phyloP scores from a whole-genome alignment of 2,329 filamentous ascomycete genomes.

The Pseudodiploospora longispora region DNA sequence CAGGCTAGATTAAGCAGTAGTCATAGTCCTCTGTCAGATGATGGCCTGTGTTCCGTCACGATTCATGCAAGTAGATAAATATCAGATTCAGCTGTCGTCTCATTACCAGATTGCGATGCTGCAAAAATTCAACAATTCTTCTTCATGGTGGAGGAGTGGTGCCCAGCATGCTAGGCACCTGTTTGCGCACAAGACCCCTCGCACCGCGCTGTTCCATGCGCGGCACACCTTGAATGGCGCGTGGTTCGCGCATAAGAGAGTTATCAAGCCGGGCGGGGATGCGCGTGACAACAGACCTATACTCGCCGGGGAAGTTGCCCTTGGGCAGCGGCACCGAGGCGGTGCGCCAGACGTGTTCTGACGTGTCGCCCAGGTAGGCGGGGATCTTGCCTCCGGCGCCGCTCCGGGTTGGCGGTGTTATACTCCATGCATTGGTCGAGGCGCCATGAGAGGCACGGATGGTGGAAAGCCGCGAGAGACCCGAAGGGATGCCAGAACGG shows the following conservation, averaged over 20 bases:
- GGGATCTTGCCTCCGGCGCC: slow-evolving; percentile 34
- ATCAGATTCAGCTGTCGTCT: too few species aligned
- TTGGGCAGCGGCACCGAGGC: slow-evolving; percentile 52
- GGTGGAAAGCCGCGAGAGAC: slow-evolving; percentile 53
- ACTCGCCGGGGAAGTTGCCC: slow-evolving; percentile 55
- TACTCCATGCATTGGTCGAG: slow-evolving; percentile 30
- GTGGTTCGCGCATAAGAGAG: slow-evolving; percentile 82
- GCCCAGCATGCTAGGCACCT: slow-evolving; percentile 43
- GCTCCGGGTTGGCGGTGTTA: slow-evolving; percentile 25
- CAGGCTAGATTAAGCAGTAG: too few species aligned
- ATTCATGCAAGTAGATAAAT: too few species aligned
- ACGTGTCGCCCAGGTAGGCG: slow-evolving; percentile 61
- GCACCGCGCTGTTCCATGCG: slow-evolving; percentile 45
- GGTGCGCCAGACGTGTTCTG: slow-evolving; percentile 73
- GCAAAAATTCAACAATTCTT: too few species aligned
- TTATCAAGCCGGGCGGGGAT: slow-evolving; percentile 80
- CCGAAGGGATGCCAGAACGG: slow-evolving; percentile 56
- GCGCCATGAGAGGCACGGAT: slow-evolving; percentile 49
- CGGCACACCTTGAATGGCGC: slow-evolving; percentile 83
- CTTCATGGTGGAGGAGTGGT: slow-evolving; percentile 31
- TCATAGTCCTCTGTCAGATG: too few species aligned
- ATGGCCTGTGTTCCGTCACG: too few species aligned
- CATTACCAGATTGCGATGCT: too few species aligned
- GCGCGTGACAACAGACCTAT: slow-evolving; percentile 51
- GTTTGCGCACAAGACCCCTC: slow-evolving; percentile 45